Base-by-base conservation (phyloP, 495 filamentous ascomycete species). In the Penicillium diatomitis region DNA sequence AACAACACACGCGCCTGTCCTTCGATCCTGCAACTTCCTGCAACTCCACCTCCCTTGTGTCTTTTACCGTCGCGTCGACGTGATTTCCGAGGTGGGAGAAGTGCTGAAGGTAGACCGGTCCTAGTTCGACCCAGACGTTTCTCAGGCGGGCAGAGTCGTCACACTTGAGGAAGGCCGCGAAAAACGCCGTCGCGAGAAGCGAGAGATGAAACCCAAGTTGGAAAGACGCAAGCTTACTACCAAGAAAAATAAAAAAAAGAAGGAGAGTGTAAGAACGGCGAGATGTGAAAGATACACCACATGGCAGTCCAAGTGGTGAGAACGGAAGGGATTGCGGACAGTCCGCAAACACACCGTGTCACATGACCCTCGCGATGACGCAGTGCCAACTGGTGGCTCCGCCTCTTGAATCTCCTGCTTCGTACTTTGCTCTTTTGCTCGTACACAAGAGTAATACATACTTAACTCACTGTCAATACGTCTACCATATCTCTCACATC, bases 1-100 rank as follows among this genome's bases (percentile, higher is more conserved):
- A 70, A 68, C 56, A 70, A 66, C 55, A 67, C 45, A 62, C 50
- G 54, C 52, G 53, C 58, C 52, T 59, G 47, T 53, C 53, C 53
- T 56, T 54, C 50, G 56, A 60, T 54, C 52, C 50, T 50, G 47
- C 47, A 49, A 49, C 29, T 58, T 52, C 55, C 58, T 58, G 53
- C 59, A 41, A 44, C 31, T 47, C 56, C 41, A 42, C 8, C n/a
- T 47, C 49, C 39, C 53, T 41, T 51, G 47, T 55, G 60, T 64
- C 56, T 53, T 55, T 58, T 55, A 20, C 59, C 55, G 45, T 48
- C 47, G 41, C 48, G 49, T 55, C 53, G 41, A 52, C 31, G 41
- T 32, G 30, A 32, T 32, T 12, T 32, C 39, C 50, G 48, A 49
- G 42, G 43, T 44, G 46, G 47, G 35, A 39, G 20, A 41, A 48